Evolutionary conservation across 139 green algal species (phyloP), one percentile per base, ranked within the genome.

Genomic region (Edaphochlamys debaryana): DNA sequence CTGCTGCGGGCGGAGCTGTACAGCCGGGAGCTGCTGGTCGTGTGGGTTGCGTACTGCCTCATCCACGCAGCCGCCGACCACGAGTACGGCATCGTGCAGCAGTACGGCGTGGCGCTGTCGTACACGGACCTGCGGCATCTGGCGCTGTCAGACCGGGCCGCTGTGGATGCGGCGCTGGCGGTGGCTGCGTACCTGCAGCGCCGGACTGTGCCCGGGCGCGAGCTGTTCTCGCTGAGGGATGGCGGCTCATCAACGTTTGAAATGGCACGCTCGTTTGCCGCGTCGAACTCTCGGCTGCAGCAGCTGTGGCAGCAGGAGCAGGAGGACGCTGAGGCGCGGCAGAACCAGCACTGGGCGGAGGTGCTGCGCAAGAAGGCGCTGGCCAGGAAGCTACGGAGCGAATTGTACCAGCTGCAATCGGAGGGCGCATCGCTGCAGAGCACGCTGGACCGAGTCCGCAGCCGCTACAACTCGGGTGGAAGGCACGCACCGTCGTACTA

Each of bases 21-120:
- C 82, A 90, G 86, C 85, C 81, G 89, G 27, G 67, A 88, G 79
- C 0, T 86, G 38, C 79, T 93, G 67, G 76, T 92, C 50, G 66
- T 67, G 60, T 94, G 89, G 87, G 52, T 80, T 7, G 85, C 78
- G 0, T 88, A 87, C 74, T 94, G 91, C 87, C 40, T 90, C 1
- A 67, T 54, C 23, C 67, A 86, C 37, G 56, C 73, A 0, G 78
- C 80, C 13, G 50, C 66, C 0, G 23, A 2, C 11, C 27, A 23
- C 36, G 40, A 64, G 60, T 80, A 87, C 42, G 54, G 79, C 5
- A 38, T 76, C 2, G 63, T 91, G 23, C 32, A 15, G 22, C 29
- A 22, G 7, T 93, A 88, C n/a, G 78, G 80, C 1, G 79, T 89
- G 6, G 54, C 36, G 0, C 52, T 90, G 69, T 0, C 64, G 38